Percentiles rank a stretch among this genome's conserved stretches.
Conservation (phyloP, 2,329 filamentous ascomycete genomes). For the Colletotrichum caudatum region DNA sequence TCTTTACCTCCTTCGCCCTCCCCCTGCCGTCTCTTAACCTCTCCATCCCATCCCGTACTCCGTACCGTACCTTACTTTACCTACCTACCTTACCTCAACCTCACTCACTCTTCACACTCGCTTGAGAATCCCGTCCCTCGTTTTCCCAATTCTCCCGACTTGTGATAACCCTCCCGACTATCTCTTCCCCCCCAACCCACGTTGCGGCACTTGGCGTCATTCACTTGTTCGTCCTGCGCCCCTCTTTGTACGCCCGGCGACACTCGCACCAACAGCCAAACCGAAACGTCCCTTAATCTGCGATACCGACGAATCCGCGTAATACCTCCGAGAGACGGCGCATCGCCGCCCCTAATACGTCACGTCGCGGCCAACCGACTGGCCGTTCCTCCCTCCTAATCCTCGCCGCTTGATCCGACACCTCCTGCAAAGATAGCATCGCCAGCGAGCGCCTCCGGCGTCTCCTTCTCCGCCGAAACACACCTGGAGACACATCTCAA, state of each 20-base stretch:
- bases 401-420: not conserved
- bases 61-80: conserved; percentile 3
- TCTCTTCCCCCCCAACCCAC: conserved; percentile 24
- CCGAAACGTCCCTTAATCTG: conserved; percentile 10
- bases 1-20: conserved; percentile 11
- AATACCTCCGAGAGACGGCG: conserved; percentile 2
- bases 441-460: conserved; percentile 4
- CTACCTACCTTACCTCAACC: conserved; percentile 11
- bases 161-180: conserved; percentile 15
- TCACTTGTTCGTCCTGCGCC: not conserved
- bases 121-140: conserved; percentile 17
- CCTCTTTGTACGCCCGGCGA: conserved; percentile 22
- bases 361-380: conserved; percentile 1
- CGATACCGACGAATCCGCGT: not conserved
- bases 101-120: conserved; percentile 14
- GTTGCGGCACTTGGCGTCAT: conserved; percentile 21
- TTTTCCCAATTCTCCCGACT: conserved; percentile 10
- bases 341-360: not conserved
- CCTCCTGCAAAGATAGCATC: conserved; percentile 30
- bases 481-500: conserved; percentile 20
- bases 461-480: not conserved
- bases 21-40: conserved; percentile 16
- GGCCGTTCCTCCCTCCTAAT: not conserved
- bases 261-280: conserved; percentile 1
- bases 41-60: conserved; percentile 1